phyloP scores from a whole-genome alignment of 441 rosid species.

The Flueggea neowawraea region DNA sequence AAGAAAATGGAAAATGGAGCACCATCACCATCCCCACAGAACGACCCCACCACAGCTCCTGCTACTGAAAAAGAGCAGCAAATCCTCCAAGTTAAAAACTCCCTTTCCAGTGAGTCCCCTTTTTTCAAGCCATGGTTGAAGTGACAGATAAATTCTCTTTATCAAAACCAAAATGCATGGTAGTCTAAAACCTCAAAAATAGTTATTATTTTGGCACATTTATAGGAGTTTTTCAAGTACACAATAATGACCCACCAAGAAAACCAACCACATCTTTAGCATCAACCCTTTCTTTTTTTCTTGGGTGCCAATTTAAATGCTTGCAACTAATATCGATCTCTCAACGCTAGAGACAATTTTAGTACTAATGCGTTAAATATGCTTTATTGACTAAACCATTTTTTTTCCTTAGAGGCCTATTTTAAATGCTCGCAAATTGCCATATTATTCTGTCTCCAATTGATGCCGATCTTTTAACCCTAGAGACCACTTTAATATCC shows the following conservation, averaged over 20 bases:
- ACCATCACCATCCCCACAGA: conserved; percentile 25
- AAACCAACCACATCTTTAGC: background rate
- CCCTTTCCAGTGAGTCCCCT: background rate
- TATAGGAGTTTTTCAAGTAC: too few species aligned
- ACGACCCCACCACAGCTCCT: conserved; percentile 23
- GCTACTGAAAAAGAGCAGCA: conserved; percentile 46
- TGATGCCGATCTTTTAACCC: too few species aligned
- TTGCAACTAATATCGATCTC: background rate
- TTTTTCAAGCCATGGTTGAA: conserved; percentile 6
- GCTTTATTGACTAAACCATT: background rate
- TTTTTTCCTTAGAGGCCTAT: too few species aligned
- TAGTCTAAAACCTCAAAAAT: background rate
- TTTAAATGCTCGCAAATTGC: too few species aligned
- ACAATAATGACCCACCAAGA: background rate
- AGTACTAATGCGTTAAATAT: too few species aligned
- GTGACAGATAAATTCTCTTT: conserved; percentile 26
- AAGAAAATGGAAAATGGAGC: conserved; percentile 46
- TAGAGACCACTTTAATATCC: too few species aligned
- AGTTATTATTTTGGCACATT: too few species aligned
- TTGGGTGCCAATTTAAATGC: conserved; percentile 4
- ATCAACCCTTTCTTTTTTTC: background rate
- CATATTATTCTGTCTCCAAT: too few species aligned
- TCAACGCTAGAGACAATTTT: background rate
- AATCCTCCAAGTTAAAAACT: conserved; percentile 46
- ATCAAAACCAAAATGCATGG: conserved; percentile 5